A percentile compares a stretch with the other conserved stretches of the same genome.
These are phyloP conservation scores for Nematodospora valgi DNA, from an alignment of 805 yeast genomes.

Conservation along the genomic window DNA sequence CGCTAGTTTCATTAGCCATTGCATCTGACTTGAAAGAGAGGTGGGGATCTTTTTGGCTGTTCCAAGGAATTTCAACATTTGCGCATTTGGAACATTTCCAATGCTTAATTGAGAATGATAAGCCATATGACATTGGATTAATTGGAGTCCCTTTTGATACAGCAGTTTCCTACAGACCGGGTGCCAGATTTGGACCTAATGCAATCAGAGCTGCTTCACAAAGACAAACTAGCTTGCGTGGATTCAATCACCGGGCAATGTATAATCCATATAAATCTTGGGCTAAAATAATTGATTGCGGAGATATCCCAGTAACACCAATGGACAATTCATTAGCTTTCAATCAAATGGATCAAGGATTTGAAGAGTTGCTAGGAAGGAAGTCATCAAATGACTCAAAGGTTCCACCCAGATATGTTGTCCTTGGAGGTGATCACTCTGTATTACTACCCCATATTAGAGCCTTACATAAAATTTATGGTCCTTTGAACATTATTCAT, in stretches of 20 bases:
- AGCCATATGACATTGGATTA: slow-evolving; percentile 62
- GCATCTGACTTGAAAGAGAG: slow-evolving; percentile 42
- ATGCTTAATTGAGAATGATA: slow-evolving; percentile 51
- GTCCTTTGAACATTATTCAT: slow-evolving; percentile 70
- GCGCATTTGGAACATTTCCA: slow-evolving; percentile 65
- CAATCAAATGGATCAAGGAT: slow-evolving; percentile 50
- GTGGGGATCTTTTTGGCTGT: slow-evolving; percentile 78
- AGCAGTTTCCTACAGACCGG: slow-evolving; percentile 73
- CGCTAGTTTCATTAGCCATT: neutral
- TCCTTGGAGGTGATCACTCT: slow-evolving; percentile 84
- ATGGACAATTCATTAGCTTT: slow-evolving; percentile 54
- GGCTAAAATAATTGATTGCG: slow-evolving; percentile 53
- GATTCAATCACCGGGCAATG: slow-evolving; percentile 65
- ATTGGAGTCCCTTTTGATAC: slow-evolving; percentile 85
- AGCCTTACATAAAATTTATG: slow-evolving; percentile 57
- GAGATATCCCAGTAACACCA: slow-evolving; percentile 58
- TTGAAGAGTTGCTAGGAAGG: slow-evolving; percentile 51
- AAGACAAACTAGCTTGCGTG: slow-evolving; percentile 65
- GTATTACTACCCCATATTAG: slow-evolving; percentile 70
- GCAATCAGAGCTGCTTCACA: slow-evolving; percentile 61
- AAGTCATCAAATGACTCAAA: slow-evolving; percentile 16
- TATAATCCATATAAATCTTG: slow-evolving; percentile 48
- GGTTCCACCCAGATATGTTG: slow-evolving; percentile 59
- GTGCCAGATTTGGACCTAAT: slow-evolving; percentile 81
- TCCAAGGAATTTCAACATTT: slow-evolving; percentile 64